Evolutionary conservation across 805 yeast species (phyloP).

Genomic region (Lipomyces anomalus): DNA sequence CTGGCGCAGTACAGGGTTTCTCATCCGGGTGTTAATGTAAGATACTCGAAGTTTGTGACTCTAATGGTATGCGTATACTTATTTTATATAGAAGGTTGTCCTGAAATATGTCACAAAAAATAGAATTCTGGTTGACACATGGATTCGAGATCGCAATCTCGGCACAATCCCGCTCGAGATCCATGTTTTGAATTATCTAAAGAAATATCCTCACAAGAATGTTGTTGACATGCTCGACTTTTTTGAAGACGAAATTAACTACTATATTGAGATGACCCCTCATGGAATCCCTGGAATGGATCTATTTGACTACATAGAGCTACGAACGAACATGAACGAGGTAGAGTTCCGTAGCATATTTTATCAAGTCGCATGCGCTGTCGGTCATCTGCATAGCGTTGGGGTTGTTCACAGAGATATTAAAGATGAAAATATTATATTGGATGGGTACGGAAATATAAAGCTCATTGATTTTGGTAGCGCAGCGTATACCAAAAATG

Average conservation of each 20-base stretch:
- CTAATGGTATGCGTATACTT: neutral
- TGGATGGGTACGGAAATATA: conserved; percentile 67
- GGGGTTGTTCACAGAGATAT: conserved; percentile 93
- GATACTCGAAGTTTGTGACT: conserved; percentile 12
- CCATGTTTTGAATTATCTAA: conserved; percentile 78
- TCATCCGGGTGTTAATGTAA: too few relatives aligned
- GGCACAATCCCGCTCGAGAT: conserved; percentile 98
- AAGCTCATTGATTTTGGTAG: conserved; percentile 93
- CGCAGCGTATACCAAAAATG: conserved; percentile 83
- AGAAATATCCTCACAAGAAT: conserved; percentile 68
- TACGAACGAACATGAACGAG: conserved; percentile 75
- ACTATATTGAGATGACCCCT: conserved; percentile 85
- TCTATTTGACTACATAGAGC: conserved; percentile 84
- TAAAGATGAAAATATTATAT: conserved; percentile 89
- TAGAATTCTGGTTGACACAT: conserved; percentile 88
- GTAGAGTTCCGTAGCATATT: conserved; percentile 71
- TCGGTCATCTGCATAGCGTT: conserved; percentile 72
- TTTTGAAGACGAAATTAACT: conserved; percentile 85
- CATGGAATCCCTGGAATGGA: conserved; percentile 91
- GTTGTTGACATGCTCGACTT: conserved; percentile 81
- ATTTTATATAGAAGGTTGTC: conserved; percentile 59
- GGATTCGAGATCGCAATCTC: conserved; percentile 87
- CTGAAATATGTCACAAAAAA: conserved; percentile 88
- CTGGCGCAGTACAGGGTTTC: conserved; percentile 57
- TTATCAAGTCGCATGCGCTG: conserved; percentile 70